Percentiles rank a stretch among this genome's conserved stretches.
Conservation (phyloP, 2,329 filamentous ascomycete genomes). For the Annulohypoxylon truncatum region DNA sequence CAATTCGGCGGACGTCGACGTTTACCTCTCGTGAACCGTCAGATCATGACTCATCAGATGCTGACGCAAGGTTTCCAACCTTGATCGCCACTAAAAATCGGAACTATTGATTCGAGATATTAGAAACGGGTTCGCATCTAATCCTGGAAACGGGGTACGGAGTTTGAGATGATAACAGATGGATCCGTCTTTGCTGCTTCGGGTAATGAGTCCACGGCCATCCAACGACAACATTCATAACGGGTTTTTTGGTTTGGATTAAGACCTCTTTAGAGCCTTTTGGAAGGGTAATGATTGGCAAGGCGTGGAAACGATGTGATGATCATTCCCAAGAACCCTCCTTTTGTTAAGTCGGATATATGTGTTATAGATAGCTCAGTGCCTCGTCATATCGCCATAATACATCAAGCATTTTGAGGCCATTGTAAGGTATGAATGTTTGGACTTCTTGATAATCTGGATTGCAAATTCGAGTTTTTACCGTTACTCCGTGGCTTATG, state of each 20-base stretch:
- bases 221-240: slow-evolving; percentile 16
- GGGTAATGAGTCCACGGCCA: not conserved
- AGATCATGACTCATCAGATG: slow-evolving; percentile 50
- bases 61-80: slow-evolving; percentile 48
- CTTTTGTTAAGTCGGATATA: slow-evolving; percentile 6
- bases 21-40: slow-evolving; percentile 46
- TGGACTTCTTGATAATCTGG: not conserved
- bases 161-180: not conserved
- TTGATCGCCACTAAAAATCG: slow-evolving; percentile 15
- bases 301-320: slow-evolving; percentile 14
- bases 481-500: slow-evolving; percentile 21
- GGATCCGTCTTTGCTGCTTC: not conserved
- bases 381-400: slow-evolving; percentile 31
- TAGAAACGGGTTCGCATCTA: slow-evolving; percentile 15
- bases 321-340: not conserved
- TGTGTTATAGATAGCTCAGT: slow-evolving; percentile 19
- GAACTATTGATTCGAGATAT: not conserved
- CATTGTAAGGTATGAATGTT: slow-evolving; percentile 1
- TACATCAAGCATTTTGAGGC: slow-evolving; percentile 30
- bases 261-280: slow-evolving; percentile 15
- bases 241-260: slow-evolving; percentile 19
- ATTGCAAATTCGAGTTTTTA: not conserved
- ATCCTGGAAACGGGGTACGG: slow-evolving; percentile 9
- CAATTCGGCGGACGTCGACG: slow-evolving; percentile 45
- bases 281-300: slow-evolving; percentile 1